Percentiles rank a stretch among this genome's conserved stretches.
Conservation (phyloP, 371 early-diverging fungal species). For the Amoeboaphelidium occidentale region DNA sequence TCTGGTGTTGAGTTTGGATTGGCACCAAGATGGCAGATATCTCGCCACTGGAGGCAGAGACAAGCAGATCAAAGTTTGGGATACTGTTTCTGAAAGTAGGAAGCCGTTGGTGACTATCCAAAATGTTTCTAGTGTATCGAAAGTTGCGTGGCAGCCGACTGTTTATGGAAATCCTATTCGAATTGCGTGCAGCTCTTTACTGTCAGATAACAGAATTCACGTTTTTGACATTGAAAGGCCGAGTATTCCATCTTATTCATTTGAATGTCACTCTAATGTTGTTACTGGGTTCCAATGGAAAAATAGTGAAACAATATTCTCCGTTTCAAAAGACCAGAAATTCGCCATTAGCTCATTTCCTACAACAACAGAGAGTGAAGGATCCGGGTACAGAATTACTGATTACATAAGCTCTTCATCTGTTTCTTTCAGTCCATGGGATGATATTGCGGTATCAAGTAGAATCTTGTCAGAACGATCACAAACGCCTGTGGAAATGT, state of each 20-base stretch:
- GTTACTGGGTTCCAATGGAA: constrained; percentile 45
- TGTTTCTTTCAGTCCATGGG: too few species aligned
- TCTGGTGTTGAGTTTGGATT: constrained; percentile 50
- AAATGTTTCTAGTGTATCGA: constrained; percentile 41
- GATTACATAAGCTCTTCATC: too few species aligned
- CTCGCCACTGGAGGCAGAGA: constrained; percentile 65
- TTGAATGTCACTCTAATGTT: constrained; percentile 43
- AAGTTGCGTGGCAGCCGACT: constrained; percentile 54
- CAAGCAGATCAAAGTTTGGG: constrained; percentile 63
- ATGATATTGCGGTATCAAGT: too few species aligned
- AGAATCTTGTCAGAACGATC: too few species aligned
- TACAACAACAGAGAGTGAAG: too few species aligned
- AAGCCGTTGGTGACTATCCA: constrained; percentile 33
- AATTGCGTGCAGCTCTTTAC: constrained; percentile 43
- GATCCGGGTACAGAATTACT: too few species aligned
- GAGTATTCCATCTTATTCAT: constrained; percentile 34
- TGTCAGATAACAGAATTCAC: constrained; percentile 35
- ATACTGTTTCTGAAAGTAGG: constrained; percentile 36
- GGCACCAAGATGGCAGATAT: constrained; percentile 42
- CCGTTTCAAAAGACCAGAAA: constrained; percentile 55
- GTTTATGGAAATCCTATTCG: constrained; percentile 7
- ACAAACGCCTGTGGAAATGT: too few species aligned
- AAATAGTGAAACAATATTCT: constrained; percentile 31
- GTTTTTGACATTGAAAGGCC: constrained; percentile 52
- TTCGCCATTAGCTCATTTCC: too few species aligned